phyloP scores from a whole-genome alignment of 2,329 filamentous ascomycete species.

The Cladorrhinum sp. region DNA sequence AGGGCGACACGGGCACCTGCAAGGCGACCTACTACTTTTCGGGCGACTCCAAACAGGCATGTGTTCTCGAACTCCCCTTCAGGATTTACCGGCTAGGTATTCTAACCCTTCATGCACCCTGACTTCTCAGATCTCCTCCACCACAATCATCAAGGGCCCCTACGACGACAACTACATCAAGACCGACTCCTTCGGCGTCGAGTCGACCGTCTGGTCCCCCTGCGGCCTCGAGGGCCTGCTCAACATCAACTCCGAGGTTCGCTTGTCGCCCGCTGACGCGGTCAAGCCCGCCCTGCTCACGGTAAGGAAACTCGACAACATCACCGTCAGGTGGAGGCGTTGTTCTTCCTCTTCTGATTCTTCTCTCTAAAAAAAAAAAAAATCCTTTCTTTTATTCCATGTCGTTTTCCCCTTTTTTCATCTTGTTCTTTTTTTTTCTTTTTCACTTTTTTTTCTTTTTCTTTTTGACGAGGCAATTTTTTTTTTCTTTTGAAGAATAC shows the following conservation, averaged over 20 bases:
- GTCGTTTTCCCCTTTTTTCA: neutral
- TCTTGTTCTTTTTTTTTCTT: neutral
- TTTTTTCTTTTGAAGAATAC: neutral
- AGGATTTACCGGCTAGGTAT: too few relatives aligned
- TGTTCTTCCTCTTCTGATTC: too few relatives aligned
- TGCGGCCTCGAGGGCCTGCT: conserved; percentile 47
- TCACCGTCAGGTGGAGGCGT: neutral
- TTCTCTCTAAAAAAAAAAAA: too few relatives aligned
- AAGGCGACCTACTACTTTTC: conserved; percentile 56
- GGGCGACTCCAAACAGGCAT: conserved; percentile 41
- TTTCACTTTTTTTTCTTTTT: neutral
- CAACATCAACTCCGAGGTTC: conserved; percentile 53
- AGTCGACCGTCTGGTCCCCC: conserved; percentile 50
- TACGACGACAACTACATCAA: conserved; percentile 41
- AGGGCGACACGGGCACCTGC: conserved; percentile 44
- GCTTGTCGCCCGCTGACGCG: conserved; percentile 27
- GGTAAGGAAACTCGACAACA: conserved; percentile 20
- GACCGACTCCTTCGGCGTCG: conserved; percentile 43
- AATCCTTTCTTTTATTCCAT: neutral
- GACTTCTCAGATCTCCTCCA: conserved; percentile 34
- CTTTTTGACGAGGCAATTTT: neutral
- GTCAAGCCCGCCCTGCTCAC: conserved; percentile 25
- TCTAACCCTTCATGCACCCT: neutral
- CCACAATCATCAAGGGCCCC: conserved; percentile 42
- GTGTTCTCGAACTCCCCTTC: too few relatives aligned